phyloP scores from a whole-genome alignment of 1,284 basidiomycete genomes.

The Leccinum griseonigrum region DNA sequence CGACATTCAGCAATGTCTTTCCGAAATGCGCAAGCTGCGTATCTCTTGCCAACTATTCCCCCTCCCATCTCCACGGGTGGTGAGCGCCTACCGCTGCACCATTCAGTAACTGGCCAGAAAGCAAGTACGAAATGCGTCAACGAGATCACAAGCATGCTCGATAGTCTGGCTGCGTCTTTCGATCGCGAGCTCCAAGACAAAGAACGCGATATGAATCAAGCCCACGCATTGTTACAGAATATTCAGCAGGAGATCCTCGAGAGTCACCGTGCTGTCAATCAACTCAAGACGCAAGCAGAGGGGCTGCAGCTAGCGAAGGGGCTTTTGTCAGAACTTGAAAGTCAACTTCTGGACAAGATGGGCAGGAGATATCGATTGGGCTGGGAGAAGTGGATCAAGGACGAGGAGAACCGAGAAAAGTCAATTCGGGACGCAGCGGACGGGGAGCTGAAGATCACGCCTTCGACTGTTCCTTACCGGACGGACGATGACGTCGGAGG shows the following conservation, averaged over 20 bases:
- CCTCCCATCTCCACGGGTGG: conserved; percentile 46
- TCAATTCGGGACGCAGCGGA: conserved; percentile 54
- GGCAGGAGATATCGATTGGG: conserved; percentile 79
- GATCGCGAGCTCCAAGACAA: conserved; percentile 92
- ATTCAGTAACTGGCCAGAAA: conserved; percentile 85
- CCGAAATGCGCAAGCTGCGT: conserved; percentile 56
- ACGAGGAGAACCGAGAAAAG: conserved; percentile 77
- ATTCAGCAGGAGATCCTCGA: conserved; percentile 94
- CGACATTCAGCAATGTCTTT: conserved; percentile 63
- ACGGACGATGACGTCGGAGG: conserved; percentile 43
- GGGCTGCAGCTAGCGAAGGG: conserved; percentile 64
- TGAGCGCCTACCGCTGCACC: conserved; percentile 75
- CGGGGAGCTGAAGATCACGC: conserved; percentile 49
- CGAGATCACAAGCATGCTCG: conserved; percentile 86
- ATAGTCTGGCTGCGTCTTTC: conserved; percentile 88
- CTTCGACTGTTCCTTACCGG: conserved; percentile 41
- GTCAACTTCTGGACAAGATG: conserved; percentile 72
- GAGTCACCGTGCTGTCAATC: conserved; percentile 72
- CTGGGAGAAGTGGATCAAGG: conserved; percentile 89
- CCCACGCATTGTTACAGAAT: conserved; percentile 81
- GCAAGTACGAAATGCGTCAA: conserved; percentile 83
- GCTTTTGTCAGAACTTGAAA: conserved; percentile 62
- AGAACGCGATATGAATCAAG: conserved; percentile 90
- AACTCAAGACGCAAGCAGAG: conserved; percentile 69
- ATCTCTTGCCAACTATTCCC: conserved; percentile 35